Percentiles rank a stretch among this genome's conserved stretches.
phyloP scores from a whole-genome alignment of 306 rosid species.

The Prunus fruticosa region DNA sequence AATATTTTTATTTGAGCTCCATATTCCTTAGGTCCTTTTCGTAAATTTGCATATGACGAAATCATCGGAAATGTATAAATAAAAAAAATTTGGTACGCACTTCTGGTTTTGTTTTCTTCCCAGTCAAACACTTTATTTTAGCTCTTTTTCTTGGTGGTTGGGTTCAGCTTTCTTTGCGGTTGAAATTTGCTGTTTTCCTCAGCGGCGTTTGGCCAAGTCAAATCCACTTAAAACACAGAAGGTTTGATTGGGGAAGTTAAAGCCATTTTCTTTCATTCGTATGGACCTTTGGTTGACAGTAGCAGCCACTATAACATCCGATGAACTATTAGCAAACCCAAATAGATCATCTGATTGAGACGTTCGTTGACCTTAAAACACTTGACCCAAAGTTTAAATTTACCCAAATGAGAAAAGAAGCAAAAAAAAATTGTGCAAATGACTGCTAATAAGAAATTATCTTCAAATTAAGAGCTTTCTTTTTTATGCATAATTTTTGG shows the following conservation, averaged over 20 bases:
- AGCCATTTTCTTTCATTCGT: neutral
- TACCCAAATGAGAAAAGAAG: neutral
- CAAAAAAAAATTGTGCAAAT: neutral
- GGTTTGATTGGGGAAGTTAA: neutral
- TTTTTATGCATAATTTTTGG: too few relatives aligned
- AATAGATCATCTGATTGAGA: conserved; percentile 11
- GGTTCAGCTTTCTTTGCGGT: neutral
- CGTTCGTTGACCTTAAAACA: neutral
- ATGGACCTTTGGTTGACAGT: neutral
- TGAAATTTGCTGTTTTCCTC: neutral
- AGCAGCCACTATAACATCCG: neutral
- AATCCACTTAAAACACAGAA: neutral
- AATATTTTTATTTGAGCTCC: too few relatives aligned
- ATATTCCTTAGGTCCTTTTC: too few relatives aligned
- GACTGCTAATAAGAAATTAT: neutral
- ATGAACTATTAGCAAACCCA: neutral
- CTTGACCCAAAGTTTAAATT: neutral
- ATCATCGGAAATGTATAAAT: neutral
- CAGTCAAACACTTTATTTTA: neutral
- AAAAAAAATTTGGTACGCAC: neutral
- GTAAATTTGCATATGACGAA: neutral
- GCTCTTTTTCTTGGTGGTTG: neutral
- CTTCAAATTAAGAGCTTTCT: neutral
- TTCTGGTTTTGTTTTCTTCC: neutral
- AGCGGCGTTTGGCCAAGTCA: neutral